Evolutionary conservation across 257 asterid genomes (phyloP).

Genomic region (Sherardia arvensis): DNA sequence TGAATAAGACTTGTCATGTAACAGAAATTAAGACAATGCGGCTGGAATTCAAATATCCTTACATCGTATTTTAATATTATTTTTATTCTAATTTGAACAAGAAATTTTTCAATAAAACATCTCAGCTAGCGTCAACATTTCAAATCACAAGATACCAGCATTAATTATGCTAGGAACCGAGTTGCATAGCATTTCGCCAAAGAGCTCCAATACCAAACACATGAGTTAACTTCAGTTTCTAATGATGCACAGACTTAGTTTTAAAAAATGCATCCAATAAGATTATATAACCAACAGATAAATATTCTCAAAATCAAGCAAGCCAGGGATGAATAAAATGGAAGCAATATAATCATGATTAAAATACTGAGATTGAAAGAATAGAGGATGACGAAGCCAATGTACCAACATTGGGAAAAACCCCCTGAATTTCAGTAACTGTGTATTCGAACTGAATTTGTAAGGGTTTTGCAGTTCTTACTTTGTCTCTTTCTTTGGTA

Average conservation of each 20-base stretch:
- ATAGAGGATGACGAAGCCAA: not conserved
- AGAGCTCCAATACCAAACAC: not conserved
- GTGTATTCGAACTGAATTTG: not conserved
- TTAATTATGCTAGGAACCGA: not conserved
- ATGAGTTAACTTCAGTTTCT: not conserved
- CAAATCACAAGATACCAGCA: not conserved
- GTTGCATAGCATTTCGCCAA: not conserved
- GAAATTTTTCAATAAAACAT: not conserved
- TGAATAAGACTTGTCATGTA: too few relatives aligned
- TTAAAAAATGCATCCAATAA: not conserved
- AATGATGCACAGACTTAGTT: not conserved
- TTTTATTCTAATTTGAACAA: not conserved
- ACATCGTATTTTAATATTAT: not conserved
- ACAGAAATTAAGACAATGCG: not conserved
- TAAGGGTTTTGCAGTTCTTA: conserved; percentile 16
- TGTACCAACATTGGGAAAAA: not conserved
- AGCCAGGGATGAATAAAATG: not conserved
- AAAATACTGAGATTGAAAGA: not conserved
- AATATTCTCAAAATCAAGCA: too few relatives aligned
- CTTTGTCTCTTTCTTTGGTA: conserved; percentile 61
- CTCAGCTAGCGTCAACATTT: not conserved
- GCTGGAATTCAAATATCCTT: not conserved
- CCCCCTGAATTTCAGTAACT: not conserved
- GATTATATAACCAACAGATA: not conserved
- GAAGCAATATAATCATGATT: not conserved